These are phyloP conservation scores for Chlamydomonas asymmetrica DNA, from an alignment of 139 green algal species.

Conservation along the genomic window DNA sequence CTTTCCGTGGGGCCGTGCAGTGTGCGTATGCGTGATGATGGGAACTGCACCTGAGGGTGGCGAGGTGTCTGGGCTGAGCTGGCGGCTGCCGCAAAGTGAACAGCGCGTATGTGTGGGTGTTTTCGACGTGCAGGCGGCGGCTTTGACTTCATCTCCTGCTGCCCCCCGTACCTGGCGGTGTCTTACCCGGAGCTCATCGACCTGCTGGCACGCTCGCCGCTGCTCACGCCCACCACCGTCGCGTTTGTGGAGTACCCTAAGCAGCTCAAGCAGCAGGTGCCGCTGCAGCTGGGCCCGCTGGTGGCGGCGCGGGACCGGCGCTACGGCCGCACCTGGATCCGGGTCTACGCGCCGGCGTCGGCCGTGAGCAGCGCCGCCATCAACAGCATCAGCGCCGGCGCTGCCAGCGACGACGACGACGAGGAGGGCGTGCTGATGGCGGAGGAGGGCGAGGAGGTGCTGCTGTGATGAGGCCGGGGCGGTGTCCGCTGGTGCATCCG, in stretches of 20 bases:
- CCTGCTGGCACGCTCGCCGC: slow-evolving; percentile 66
- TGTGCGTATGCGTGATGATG: too few relatives aligned
- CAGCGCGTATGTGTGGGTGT: too few relatives aligned
- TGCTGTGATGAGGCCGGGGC: not conserved
- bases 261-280: slow-evolving; percentile 51
- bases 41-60: too few relatives aligned
- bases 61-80: too few relatives aligned
- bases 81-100: too few relatives aligned
- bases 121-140: slow-evolving; percentile 61
- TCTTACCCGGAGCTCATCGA: slow-evolving; percentile 81
- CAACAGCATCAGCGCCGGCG: not conserved
- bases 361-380: not conserved
- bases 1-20: too few relatives aligned
- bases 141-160: slow-evolving; percentile 94
- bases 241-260: slow-evolving; percentile 89
- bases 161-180: slow-evolving; percentile 89
- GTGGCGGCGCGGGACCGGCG: slow-evolving; percentile 69
- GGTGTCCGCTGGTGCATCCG: not conserved
- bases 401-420: not conserved
- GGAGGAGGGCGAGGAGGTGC: slow-evolving; percentile 16
- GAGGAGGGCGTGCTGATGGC: slow-evolving; percentile 10
- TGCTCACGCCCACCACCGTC: slow-evolving; percentile 69
- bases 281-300: slow-evolving; percentile 12
- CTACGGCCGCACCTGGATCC: slow-evolving; percentile 85
- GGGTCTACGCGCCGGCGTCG: slow-evolving; percentile 68